Percentiles rank a stretch among this genome's conserved stretches.
Conservation (phyloP, 768 basidiomycete species). For the Stropharia rugosoannulata region DNA sequence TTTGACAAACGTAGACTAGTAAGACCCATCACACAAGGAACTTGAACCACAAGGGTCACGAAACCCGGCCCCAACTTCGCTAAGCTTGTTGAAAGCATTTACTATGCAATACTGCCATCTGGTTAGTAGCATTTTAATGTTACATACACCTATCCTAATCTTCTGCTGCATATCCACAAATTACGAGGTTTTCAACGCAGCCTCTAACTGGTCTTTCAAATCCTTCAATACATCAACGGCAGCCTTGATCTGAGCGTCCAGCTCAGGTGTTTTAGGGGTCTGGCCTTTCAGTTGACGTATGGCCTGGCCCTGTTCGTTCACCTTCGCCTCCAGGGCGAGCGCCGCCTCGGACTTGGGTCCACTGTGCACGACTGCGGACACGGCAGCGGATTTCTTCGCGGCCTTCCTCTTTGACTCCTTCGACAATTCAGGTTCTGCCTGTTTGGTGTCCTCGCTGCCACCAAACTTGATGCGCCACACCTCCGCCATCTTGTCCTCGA, state of each 20-base stretch:
- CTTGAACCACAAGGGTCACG: too few species aligned
- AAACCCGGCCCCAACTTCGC: too few species aligned
- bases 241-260: slow-evolving; percentile 58
- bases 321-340: slow-evolving; percentile 68
- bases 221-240: slow-evolving; percentile 66
- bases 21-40: too few species aligned
- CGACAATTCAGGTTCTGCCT: slow-evolving; percentile 37
- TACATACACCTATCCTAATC: too few species aligned
- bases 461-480: slow-evolving; percentile 81
- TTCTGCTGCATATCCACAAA: background rate
- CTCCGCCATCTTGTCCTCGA: slow-evolving; percentile 88
- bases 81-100: too few species aligned
- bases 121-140: too few species aligned
- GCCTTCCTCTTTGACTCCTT: slow-evolving; percentile 58
- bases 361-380: slow-evolving; percentile 31
- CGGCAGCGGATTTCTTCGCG: slow-evolving; percentile 44
- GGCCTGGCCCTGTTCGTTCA: slow-evolving; percentile 71
- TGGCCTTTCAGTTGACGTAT: slow-evolving; percentile 73
- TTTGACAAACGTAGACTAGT: too few species aligned
- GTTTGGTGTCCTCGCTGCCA: slow-evolving; percentile 44
- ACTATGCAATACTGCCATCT: too few species aligned
- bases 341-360: slow-evolving; percentile 74
- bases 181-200: slow-evolving; percentile 14
- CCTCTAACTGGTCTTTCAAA: slow-evolving; percentile 59
- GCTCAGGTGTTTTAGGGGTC: slow-evolving; percentile 54